These are phyloP conservation scores for Sphaerosporella brunnea DNA, from an alignment of 495 filamentous ascomycete species.

Conservation along the genomic window DNA sequence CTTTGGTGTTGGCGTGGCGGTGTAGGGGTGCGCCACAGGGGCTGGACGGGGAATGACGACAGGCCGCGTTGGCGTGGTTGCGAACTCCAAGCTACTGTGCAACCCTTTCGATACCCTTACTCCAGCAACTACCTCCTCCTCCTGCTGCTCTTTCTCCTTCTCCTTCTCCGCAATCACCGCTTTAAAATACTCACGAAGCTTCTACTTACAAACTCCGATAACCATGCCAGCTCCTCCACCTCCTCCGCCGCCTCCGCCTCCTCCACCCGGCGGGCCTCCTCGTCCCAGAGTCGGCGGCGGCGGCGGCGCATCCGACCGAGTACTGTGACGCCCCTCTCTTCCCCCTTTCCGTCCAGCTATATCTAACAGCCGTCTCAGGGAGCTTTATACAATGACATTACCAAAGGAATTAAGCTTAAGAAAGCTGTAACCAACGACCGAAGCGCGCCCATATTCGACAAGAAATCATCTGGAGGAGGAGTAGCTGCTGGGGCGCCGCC, in stretches of 20 bases:
- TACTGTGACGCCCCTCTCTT: too few relatives aligned
- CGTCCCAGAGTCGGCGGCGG: too few relatives aligned
- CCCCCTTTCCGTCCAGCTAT: constrained; percentile 5
- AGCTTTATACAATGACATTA: constrained; percentile 76
- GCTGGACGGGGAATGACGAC: too few relatives aligned
- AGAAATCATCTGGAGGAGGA: constrained; percentile 27
- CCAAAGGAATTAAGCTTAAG: constrained; percentile 62
- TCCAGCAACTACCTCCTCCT: too few relatives aligned
- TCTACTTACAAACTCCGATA: background rate
- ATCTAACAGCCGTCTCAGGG: constrained; percentile 41
- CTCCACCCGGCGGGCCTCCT: too few relatives aligned
- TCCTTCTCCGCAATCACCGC: too few relatives aligned
- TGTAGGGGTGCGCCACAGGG: background rate
- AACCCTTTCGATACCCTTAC: too few relatives aligned
- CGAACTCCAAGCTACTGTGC: too few relatives aligned
- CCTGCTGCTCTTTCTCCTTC: too few relatives aligned
- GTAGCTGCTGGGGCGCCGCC: constrained; percentile 34
- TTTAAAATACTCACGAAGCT: too few relatives aligned
- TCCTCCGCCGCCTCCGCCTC: constrained; percentile 21
- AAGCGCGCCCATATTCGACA: constrained; percentile 54
- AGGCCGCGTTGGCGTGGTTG: constrained; percentile 1
- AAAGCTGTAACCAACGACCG: constrained; percentile 90
- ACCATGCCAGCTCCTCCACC: constrained; percentile 16
- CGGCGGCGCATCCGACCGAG: constrained; percentile 10
- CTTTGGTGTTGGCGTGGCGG: background rate